Conservation (phyloP, 2,329 filamentous ascomycete genomes). For the Neonectria ditissima region DNA sequence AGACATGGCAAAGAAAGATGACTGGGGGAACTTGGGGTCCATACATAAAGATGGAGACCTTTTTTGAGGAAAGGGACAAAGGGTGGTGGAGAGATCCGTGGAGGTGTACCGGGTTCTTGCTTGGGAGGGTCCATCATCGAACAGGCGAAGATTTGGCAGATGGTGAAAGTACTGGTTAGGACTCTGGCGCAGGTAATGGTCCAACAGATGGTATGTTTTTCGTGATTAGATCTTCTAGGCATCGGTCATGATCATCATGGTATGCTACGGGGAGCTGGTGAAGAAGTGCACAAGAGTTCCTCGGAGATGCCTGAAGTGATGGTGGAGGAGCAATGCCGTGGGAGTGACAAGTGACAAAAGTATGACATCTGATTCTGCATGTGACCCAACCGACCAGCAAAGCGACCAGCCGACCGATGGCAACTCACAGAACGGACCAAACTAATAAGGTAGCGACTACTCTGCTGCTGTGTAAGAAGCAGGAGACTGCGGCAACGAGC, state of each 20-base stretch:
- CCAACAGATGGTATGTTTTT: slow-evolving; percentile 16
- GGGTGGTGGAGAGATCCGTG: not conserved
- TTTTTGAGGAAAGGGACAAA: slow-evolving; percentile 8
- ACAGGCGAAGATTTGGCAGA: not conserved
- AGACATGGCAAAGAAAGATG: slow-evolving; percentile 1
- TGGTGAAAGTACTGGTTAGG: not conserved
- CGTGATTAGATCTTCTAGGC: not conserved
- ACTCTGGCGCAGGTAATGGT: not conserved
- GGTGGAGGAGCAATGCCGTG: not conserved
- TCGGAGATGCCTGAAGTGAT: not conserved
- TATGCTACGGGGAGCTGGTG: not conserved
- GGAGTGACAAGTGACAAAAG: slow-evolving; percentile 6
- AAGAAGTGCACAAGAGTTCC: not conserved
- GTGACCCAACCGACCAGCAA: slow-evolving; percentile 17
- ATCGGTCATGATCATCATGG: not conserved
- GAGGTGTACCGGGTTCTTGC: not conserved
- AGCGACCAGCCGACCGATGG: slow-evolving; percentile 6
- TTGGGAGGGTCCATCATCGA: slow-evolving; percentile 10
- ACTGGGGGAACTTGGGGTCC: not conserved
- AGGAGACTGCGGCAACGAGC: slow-evolving; percentile 3
- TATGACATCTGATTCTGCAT: slow-evolving; percentile 20
- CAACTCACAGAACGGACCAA: slow-evolving; percentile 4
- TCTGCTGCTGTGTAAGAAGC: no score
- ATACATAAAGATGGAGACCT: not conserved
- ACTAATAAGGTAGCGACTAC: no score